These are phyloP conservation scores for Fusarium sacchari DNA, from an alignment of 2,329 filamentous ascomycete genomes.

Conservation along the genomic window DNA sequence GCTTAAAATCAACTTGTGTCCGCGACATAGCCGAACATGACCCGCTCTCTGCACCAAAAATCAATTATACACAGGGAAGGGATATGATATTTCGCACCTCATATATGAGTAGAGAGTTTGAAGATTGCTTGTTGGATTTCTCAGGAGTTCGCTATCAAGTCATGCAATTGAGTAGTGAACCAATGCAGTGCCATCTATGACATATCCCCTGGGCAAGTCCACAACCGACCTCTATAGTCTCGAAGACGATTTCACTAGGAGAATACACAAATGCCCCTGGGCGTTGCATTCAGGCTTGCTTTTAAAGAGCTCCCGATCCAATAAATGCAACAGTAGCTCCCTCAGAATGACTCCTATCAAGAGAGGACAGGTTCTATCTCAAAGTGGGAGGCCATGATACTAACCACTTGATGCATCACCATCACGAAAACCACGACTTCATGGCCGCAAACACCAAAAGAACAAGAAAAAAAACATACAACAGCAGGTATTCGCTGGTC, in stretches of 20 bases:
- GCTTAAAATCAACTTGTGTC: not conserved
- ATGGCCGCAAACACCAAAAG: not conserved
- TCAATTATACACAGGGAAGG: not conserved
- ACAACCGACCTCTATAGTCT: not conserved
- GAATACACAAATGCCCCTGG: too few species aligned
- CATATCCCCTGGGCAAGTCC: too few species aligned
- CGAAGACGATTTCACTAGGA: too few species aligned
- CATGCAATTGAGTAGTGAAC: not conserved
- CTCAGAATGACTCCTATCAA: not conserved
- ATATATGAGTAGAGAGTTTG: too few species aligned
- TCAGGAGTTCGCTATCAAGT: not conserved
- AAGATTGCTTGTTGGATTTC: not conserved
- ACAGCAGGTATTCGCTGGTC: constrained; percentile 25
- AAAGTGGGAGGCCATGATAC: not conserved
- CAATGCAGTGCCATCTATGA: not conserved
- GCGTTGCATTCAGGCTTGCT: not conserved
- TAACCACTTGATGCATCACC: not conserved
- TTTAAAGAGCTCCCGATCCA: not conserved
- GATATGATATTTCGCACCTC: not conserved
- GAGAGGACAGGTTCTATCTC: not conserved
- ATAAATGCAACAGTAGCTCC: not conserved
- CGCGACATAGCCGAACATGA: not conserved
- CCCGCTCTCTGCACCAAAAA: not conserved
- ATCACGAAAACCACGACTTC: not conserved
- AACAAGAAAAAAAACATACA: constrained; percentile 10